Percentiles rank a stretch among this genome's conserved stretches.
Evolutionary conservation across 768 basidiomycete species (phyloP).

Genomic region (Thelephora ganbajun): DNA sequence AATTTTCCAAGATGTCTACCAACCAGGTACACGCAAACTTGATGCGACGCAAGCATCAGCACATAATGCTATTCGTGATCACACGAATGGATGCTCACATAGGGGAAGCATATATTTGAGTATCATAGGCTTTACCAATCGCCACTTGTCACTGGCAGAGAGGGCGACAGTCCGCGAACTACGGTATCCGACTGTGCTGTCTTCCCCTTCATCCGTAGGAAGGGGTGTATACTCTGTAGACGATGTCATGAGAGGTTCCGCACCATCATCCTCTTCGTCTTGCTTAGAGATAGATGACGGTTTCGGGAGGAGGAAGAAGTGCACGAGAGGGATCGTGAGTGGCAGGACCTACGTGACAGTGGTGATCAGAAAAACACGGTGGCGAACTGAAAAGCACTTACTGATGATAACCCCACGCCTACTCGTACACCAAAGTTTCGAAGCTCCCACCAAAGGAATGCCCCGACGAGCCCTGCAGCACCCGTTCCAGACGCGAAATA

Average conservation of each 20-base stretch:
- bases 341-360: conserved; percentile 52
- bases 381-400: conserved; percentile 20
- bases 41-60: not conserved
- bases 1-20: conserved; percentile 12
- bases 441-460: conserved; percentile 91
- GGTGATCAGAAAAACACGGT: not conserved
- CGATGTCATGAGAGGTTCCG: conserved; percentile 9
- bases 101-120: conserved; percentile 86
- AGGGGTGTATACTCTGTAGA: conserved; percentile 21
- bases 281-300: conserved; percentile 34
- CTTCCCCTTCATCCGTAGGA: conserved; percentile 16
- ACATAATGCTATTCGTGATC: not conserved
- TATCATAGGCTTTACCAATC: conserved; percentile 66
- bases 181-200: conserved; percentile 8
- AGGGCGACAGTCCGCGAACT: conserved; percentile 31
- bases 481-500: conserved; percentile 95
- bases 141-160: conserved; percentile 64
- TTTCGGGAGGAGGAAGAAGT: conserved; percentile 64
- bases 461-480: conserved; percentile 85
- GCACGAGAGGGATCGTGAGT: conserved; percentile 62
- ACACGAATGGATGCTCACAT: conserved; percentile 35
- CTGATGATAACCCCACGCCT: conserved; percentile 77
- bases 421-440: conserved; percentile 68
- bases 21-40: conserved; percentile 52
- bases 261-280: conserved; percentile 24